phyloP scores from a whole-genome alignment of 2,329 filamentous ascomycete species.

The Aspergillus ustus region DNA sequence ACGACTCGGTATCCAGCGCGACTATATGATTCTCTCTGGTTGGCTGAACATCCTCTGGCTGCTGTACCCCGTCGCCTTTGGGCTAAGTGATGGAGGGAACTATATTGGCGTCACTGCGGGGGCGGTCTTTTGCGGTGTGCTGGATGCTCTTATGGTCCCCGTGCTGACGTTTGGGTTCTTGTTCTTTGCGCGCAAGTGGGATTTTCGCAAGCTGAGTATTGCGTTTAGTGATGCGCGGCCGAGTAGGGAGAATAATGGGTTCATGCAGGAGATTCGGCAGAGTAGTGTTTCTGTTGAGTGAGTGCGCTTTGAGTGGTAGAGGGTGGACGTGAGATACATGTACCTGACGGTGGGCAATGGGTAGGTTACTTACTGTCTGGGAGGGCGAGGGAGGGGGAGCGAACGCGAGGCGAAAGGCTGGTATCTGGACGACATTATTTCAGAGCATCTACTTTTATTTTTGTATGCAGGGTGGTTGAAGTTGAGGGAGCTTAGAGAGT shows the following conservation, averaged over 20 bases:
- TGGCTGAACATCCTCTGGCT: conserved; percentile 49
- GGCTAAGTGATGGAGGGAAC: conserved; percentile 59
- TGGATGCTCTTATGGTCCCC: conserved; percentile 57
- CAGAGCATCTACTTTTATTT: no score
- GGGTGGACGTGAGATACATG: no score
- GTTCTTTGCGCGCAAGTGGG: conserved; percentile 50
- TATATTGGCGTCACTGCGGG: conserved; percentile 51
- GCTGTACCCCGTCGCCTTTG: conserved; percentile 59
- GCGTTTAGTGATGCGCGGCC: conserved; percentile 50
- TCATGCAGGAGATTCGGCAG: not conserved
- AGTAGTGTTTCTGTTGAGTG: no score
- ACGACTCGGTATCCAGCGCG: conserved; percentile 49
- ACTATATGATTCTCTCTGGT: conserved; percentile 56
- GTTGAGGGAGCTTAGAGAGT: no score
- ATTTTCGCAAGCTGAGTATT: conserved; percentile 57
- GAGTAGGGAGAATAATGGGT: not conserved
- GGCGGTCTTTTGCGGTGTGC: conserved; percentile 59
- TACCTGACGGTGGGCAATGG: no score
- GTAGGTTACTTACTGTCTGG: no score
- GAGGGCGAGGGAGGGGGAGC: no score
- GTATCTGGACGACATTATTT: no score
- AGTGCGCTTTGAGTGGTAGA: no score
- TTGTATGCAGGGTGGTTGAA: no score
- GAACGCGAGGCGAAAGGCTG: no score
- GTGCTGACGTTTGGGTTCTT: conserved; percentile 45